A percentile compares a stretch with the other conserved stretches of the same genome.
Evolutionary conservation across 225 moss, liverwort and hornwort species (phyloP).

Genomic region (Polytrichum commune): DNA sequence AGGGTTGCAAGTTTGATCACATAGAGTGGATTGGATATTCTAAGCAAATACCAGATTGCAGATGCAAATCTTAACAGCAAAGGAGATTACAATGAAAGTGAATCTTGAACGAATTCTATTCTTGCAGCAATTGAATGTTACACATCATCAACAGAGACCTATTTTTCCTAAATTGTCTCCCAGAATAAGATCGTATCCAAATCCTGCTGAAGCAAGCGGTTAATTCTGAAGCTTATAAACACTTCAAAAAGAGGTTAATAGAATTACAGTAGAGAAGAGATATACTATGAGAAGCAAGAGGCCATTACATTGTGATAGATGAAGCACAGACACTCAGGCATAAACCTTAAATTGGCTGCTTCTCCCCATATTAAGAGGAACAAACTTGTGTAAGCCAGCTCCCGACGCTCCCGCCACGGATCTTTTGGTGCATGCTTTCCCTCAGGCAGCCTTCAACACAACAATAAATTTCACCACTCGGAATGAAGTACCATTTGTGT

Average conservation of each 20-base stretch:
- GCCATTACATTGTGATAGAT: slow-evolving; percentile 80
- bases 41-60: too few species aligned
- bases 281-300: slow-evolving; percentile 11
- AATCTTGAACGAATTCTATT: too few species aligned
- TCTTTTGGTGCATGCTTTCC: slow-evolving; percentile 22
- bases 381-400: slow-evolving; percentile 80
- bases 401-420: slow-evolving; percentile 40
- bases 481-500: background rate
- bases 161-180: too few species aligned
- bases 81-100: too few species aligned
- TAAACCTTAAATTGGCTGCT: slow-evolving; percentile 90
- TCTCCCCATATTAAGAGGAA: slow-evolving; percentile 98
- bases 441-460: slow-evolving; percentile 26
- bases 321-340: slow-evolving; percentile 97
- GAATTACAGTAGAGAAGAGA: too few species aligned
- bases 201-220: too few species aligned
- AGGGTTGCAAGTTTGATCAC: background rate
- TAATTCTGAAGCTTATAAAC: background rate
- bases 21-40: too few species aligned
- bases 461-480: background rate
- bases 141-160: too few species aligned
- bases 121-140: too few species aligned
- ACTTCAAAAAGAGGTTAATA: background rate
- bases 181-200: too few species aligned
- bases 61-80: too few species aligned